Base-by-base conservation (phyloP, 495 filamentous ascomycete species). In the Mytilinidion resinicola region DNA sequence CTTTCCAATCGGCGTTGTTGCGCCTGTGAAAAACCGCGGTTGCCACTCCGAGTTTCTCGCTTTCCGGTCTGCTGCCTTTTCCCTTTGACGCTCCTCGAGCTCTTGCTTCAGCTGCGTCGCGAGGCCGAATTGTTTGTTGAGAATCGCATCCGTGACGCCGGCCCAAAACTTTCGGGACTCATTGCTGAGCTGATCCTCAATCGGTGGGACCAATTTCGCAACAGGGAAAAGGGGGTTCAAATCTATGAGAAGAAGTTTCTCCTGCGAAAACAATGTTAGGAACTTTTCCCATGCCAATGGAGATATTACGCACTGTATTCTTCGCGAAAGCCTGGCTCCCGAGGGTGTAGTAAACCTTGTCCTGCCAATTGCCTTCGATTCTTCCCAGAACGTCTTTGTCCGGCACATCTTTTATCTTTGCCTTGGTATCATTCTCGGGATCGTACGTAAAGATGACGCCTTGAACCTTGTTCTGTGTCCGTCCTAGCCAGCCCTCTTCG, bases 401-500 rank as follows among this genome's bases (percentile, higher is more conserved):
- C 0, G 89, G 82, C 0, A 98, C 90, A 53, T 96, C 91, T 74
- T 84, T 90, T 62, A 96, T 85, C 66, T 77, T 83, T 19, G 74
- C 82, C 65, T 82, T 87, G 59, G 82, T 83, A 64, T 97, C 91
- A 19, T 88, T 89, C 30, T 80, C 75, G 0, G 89, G 87, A 57
- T 92, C 85, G 63, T 95, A 96, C 42, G 81, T 84, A 74, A 93
- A 98, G 51, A 97, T 78, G 25, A 96, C 85, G 15, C 93, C 93
- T 53, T 96, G 87, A 8, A 98, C 83, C 68, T 85, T 88, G 70
- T 97, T 92, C 59, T 95, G 91, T 36, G 90, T 82, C 55, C 88
- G 88, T 43, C 90, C 89, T 9, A 96, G 79, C 92, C 95, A 98
- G 35, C 90, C 89, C 52, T 98, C 95, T 62, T 96, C 92, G 49